Conservation (phyloP, 805 yeast genomes). For the Sugiyamaella valdiviana region DNA sequence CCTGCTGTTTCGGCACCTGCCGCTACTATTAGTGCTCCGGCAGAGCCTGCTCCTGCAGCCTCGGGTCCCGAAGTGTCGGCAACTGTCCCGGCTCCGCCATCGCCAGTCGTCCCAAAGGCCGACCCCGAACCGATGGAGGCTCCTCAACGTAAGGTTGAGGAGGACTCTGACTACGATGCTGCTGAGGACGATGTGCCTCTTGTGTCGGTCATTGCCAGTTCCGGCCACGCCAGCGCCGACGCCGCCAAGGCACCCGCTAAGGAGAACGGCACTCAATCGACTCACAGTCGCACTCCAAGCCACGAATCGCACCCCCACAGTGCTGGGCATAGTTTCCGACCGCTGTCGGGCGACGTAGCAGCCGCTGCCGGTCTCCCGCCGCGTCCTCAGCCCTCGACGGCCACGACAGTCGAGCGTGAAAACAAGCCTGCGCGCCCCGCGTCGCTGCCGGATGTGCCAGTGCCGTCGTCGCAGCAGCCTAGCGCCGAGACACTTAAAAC, state of each 20-base stretch:
- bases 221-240: neutral
- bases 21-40: constrained; percentile 1
- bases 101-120: neutral
- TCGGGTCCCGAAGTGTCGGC: constrained; percentile 6
- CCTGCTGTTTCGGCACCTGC: neutral
- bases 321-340: neutral
- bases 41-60: too few species aligned
- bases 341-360: neutral
- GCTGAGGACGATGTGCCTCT: constrained; percentile 18
- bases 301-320: neutral
- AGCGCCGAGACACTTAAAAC: neutral
- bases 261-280: neutral
- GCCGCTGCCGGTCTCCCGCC: neutral
- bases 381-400: neutral
- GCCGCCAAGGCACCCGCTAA: neutral
- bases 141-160: constrained; percentile 37
- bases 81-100: constrained; percentile 1
- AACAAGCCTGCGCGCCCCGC: neutral
- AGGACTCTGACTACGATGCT: constrained; percentile 43
- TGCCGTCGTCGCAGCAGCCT: neutral
- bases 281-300: neutral
- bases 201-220: neutral
- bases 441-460: neutral
- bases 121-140: constrained; percentile 19
- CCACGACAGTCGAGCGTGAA: neutral